Conservation (phyloP, 306 rosid species). For the Calophaca sinica region DNA sequence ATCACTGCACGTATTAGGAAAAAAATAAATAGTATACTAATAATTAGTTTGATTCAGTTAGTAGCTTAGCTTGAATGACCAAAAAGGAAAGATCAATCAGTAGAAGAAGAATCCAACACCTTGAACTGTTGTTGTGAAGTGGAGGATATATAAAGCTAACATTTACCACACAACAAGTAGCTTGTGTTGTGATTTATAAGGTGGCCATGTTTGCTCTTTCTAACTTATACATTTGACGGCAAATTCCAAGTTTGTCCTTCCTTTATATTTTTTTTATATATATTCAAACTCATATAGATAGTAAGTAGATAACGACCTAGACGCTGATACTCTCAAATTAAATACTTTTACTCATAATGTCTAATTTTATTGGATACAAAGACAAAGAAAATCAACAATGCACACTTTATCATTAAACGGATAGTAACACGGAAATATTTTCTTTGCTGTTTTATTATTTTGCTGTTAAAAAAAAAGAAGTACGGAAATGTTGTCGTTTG, state of each 20-base stretch:
- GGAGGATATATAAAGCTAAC: background rate
- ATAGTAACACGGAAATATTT: no score
- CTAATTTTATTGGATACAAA: slow-evolving; percentile 25
- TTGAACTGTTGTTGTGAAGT: slow-evolving; percentile 32
- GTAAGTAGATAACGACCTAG: slow-evolving; percentile 40
- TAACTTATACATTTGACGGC: slow-evolving; percentile 30
- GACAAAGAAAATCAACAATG: no score
- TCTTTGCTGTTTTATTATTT: no score
- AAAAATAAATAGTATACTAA: no score
- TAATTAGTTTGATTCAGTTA: background rate
- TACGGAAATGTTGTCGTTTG: no score
- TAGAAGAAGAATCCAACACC: slow-evolving; percentile 43
- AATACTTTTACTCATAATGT: background rate
- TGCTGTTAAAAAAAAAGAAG: no score
- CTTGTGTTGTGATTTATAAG: slow-evolving; percentile 43
- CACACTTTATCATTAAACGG: background rate
- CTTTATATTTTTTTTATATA: background rate
- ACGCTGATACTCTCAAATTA: background rate
- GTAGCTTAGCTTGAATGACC: no score
- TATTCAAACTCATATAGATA: slow-evolving; percentile 29
- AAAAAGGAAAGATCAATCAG: no score
- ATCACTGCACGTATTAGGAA: no score
- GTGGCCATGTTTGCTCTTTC: slow-evolving; percentile 31
- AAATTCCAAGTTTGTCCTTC: slow-evolving; percentile 48
- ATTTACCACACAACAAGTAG: background rate